Evolutionary conservation across 768 basidiomycete genomes (phyloP).

Genomic region (Zangia roseola): DNA sequence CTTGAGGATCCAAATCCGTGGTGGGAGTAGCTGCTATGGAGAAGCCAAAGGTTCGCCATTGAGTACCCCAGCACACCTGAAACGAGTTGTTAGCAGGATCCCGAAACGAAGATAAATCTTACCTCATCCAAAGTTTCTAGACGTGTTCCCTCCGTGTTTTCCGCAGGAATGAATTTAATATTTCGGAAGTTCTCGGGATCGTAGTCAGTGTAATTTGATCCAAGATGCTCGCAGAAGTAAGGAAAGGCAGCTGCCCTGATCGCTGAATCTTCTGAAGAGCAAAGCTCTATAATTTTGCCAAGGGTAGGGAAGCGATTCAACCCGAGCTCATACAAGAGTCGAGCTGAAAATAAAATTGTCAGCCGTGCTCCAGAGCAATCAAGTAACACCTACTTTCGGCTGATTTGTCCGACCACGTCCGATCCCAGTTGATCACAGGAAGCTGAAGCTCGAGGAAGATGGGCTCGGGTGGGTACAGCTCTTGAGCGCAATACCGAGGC

Average conservation of each 20-base stretch:
- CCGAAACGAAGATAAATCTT: not conserved
- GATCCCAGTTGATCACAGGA: conserved; percentile 84
- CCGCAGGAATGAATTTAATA: conserved; percentile 75
- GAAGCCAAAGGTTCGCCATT: conserved; percentile 73
- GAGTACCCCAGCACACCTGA: conserved; percentile 64
- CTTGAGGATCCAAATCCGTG: no score
- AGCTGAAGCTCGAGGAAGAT: conserved; percentile 66
- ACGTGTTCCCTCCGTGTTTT: conserved; percentile 42
- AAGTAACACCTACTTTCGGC: conserved; percentile 65
- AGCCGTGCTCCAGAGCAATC: not conserved
- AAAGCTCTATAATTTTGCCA: conserved; percentile 60
- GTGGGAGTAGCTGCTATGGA: conserved; percentile 49
- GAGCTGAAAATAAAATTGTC: conserved; percentile 48
- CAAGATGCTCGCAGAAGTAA: conserved; percentile 75
- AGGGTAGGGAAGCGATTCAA: conserved; percentile 65
- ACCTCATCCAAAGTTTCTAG: conserved; percentile 67
- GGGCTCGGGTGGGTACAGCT: conserved; percentile 81
- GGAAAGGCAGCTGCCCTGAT: conserved; percentile 59
- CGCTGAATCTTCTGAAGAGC: conserved; percentile 49
- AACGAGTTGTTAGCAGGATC: not conserved
- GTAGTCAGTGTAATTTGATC: conserved; percentile 55
- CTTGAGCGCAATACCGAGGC: conserved; percentile 55
- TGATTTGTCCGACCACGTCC: conserved; percentile 66
- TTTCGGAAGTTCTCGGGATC: conserved; percentile 49
- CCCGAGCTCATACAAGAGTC: conserved; percentile 70